Evolutionary conservation across 257 asterid genomes (phyloP).

Genomic region (Linaria vulgaris): DNA sequence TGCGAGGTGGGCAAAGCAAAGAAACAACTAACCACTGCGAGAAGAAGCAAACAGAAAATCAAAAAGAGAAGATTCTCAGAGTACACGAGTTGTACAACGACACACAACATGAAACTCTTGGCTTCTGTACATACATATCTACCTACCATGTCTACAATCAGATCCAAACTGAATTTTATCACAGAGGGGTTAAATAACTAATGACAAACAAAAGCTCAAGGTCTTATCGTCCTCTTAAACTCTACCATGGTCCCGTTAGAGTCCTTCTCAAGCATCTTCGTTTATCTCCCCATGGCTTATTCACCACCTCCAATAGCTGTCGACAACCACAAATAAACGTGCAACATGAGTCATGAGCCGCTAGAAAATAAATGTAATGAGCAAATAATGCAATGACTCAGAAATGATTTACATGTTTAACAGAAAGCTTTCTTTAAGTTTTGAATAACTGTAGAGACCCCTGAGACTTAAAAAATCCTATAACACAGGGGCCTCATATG

Average conservation of each 20-base stretch:
- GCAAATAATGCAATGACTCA: background rate
- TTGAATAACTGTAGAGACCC: too few species aligned
- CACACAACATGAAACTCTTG: slow-evolving; percentile 29
- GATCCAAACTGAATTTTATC: slow-evolving; percentile 29
- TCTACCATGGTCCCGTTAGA: slow-evolving; percentile 83
- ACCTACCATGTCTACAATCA: slow-evolving; percentile 7
- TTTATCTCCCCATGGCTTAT: slow-evolving; percentile 53
- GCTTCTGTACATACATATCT: slow-evolving; percentile 36
- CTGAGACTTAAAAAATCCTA: too few species aligned
- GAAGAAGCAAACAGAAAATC: slow-evolving; percentile 28
- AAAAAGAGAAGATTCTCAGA: slow-evolving; percentile 13
- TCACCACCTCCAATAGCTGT: slow-evolving; percentile 56
- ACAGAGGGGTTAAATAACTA: slow-evolving; percentile 21
- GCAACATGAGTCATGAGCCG: slow-evolving; percentile 3
- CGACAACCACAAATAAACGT: background rate
- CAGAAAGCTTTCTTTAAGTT: too few species aligned
- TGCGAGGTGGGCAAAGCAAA: slow-evolving; percentile 6
- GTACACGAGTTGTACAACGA: slow-evolving; percentile 22
- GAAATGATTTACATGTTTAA: background rate
- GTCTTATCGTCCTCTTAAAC: background rate
- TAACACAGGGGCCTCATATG: too few species aligned
- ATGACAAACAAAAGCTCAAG: slow-evolving; percentile 20
- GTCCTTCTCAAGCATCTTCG: slow-evolving; percentile 72
- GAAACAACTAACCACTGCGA: background rate
- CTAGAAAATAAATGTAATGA: background rate